These are phyloP conservation scores for Stentor coeruleus DNA, from an alignment of 73 alveolate genomes.

Conservation along the genomic window DNA sequence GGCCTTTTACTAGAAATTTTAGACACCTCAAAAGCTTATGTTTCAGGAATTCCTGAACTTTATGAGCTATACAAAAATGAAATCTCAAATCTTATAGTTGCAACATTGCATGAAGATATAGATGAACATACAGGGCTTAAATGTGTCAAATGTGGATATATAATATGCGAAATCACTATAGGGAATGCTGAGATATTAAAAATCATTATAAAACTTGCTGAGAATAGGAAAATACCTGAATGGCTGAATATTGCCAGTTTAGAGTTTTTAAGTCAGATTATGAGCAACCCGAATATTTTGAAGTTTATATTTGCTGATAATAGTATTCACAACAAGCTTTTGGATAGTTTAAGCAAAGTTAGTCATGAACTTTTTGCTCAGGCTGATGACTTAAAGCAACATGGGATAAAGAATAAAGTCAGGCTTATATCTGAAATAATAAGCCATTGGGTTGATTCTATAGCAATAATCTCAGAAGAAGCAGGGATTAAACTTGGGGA, in stretches of 20 bases:
- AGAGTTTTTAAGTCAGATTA: not conserved
- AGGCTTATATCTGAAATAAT: not conserved
- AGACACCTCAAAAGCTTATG: not conserved
- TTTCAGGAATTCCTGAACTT: not conserved
- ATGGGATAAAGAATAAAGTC: not conserved
- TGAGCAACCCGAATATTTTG: not conserved
- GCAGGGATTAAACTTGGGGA: conserved; percentile 3
- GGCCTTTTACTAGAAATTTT: not conserved
- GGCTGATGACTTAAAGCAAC: not conserved
- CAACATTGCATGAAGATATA: not conserved
- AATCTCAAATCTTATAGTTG: not conserved
- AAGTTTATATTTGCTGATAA: not conserved
- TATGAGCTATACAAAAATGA: not conserved
- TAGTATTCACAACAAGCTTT: not conserved
- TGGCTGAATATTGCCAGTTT: conserved; percentile 13
- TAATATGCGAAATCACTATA: not conserved
- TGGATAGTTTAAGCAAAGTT: conserved; percentile 6
- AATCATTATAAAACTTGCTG: not conserved
- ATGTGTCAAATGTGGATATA: not conserved
- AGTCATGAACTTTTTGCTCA: conserved; percentile 22
- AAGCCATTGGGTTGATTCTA: conserved; percentile 3
- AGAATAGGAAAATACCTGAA: not conserved
- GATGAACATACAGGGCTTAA: not conserved
- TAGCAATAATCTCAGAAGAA: not conserved
- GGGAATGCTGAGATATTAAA: not conserved